These are phyloP conservation scores for Coniochaeta sp. DNA, from an alignment of 2,329 filamentous ascomycete species.

Conservation along the genomic window DNA sequence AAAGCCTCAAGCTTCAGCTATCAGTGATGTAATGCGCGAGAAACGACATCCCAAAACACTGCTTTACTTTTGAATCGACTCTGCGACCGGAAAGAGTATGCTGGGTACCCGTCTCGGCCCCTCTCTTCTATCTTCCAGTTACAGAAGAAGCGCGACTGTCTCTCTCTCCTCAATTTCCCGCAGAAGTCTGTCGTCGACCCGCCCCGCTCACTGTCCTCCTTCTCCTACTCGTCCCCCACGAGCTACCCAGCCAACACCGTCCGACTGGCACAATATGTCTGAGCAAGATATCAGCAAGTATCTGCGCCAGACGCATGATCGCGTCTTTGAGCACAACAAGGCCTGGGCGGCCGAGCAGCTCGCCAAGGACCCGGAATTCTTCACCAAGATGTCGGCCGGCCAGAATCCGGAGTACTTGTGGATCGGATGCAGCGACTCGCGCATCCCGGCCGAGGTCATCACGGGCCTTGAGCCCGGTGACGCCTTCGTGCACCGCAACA, in stretches of 20 bases:
- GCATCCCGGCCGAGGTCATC: slow-evolving; percentile 86
- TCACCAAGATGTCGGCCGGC: slow-evolving; percentile 54
- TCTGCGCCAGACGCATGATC: slow-evolving; percentile 56
- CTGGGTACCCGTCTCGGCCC: neutral
- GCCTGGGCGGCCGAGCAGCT: slow-evolving; percentile 56
- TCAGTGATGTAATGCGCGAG: no score
- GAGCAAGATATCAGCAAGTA: slow-evolving; percentile 40
- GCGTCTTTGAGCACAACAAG: slow-evolving; percentile 62
- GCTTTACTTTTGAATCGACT: no score
- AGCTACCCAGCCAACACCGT: neutral
- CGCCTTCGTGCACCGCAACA: slow-evolving; percentile 91
- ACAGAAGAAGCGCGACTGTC: neutral
- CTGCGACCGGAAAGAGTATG: neutral
- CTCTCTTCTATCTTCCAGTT: neutral
- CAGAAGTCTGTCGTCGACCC: neutral
- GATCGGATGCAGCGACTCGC: slow-evolving; percentile 87
- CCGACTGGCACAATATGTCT: neutral
- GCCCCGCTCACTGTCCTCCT: neutral
- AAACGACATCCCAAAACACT: no score
- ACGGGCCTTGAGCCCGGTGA: slow-evolving; percentile 79
- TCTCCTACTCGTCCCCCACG: neutral
- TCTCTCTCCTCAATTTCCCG: neutral
- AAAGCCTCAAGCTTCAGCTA: no score
- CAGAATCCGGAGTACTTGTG: slow-evolving; percentile 69
- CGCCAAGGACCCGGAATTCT: slow-evolving; percentile 55